Percentiles rank a stretch among this genome's conserved stretches.
phyloP scores from a whole-genome alignment of 306 rosid genomes.

The Mucuna pruriens region DNA sequence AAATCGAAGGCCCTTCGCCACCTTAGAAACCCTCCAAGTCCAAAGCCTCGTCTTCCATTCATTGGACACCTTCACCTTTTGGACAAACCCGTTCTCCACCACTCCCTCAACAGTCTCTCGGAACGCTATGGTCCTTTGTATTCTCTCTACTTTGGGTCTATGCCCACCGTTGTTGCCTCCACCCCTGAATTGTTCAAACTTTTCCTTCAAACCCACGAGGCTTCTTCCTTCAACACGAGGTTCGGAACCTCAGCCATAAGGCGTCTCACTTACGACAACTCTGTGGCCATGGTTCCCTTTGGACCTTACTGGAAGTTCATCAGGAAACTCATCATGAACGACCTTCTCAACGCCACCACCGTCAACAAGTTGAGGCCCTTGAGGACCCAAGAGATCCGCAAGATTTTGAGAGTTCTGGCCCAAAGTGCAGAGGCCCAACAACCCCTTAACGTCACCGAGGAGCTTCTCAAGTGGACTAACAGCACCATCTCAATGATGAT shows the following conservation, averaged over 20 bases:
- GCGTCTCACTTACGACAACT: constrained; percentile 43
- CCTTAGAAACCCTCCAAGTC: constrained; percentile 55
- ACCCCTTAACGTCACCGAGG: constrained; percentile 43
- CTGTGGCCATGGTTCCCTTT: constrained; percentile 51
- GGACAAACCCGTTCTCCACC: constrained; percentile 42
- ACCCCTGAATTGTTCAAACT: constrained; percentile 47
- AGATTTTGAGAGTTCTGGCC: constrained; percentile 32
- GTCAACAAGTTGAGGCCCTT: constrained; percentile 26
- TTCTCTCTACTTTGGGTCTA: constrained; percentile 53
- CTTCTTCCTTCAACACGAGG: constrained; percentile 38
- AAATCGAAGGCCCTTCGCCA: constrained; percentile 43
- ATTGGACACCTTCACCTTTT: constrained; percentile 46
- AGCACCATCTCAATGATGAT: constrained; percentile 49
- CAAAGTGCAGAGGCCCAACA: constrained; percentile 28
- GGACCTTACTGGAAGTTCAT: constrained; percentile 57
- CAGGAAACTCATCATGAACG: constrained; percentile 43
- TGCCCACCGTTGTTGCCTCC: constrained; percentile 46
- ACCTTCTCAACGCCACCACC: constrained; percentile 45
- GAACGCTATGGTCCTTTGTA: constrained; percentile 42
- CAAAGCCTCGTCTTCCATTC: constrained; percentile 46
- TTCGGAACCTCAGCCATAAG: constrained; percentile 29
- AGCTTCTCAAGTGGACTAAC: constrained; percentile 44
- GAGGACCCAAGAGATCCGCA: constrained; percentile 38
- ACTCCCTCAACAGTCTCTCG: constrained; percentile 40
- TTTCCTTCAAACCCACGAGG: constrained; percentile 54